A percentile compares a stretch with the other conserved stretches of the same genome.
These are phyloP conservation scores for Talaromyces sp. DNA, from an alignment of 2,329 filamentous ascomycete genomes.

Conservation along the genomic window DNA sequence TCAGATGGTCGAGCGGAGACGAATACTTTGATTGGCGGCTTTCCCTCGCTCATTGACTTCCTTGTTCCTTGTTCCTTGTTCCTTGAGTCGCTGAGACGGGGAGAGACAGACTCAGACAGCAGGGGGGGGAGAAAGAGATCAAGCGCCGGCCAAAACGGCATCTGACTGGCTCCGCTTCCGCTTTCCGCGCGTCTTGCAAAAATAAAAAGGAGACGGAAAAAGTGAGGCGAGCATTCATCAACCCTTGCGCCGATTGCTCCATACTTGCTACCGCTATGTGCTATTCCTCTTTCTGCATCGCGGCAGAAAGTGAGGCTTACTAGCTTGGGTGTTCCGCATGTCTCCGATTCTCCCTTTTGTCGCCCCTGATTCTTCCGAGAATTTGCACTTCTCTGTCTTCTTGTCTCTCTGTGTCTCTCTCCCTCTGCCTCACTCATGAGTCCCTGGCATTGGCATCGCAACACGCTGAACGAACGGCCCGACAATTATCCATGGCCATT, in stretches of 20 bases:
- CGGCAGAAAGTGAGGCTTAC: slow-evolving; percentile 15
- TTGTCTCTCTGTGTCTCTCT: not conserved
- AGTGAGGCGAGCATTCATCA: slow-evolving; percentile 14
- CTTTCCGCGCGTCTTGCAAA: slow-evolving; percentile 14
- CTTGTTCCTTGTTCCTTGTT: not conserved
- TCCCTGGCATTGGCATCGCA: not conserved
- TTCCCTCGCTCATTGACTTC: not conserved
- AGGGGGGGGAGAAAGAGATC: not conserved
- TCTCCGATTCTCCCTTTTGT: slow-evolving; percentile 6
- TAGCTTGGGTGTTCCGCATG: slow-evolving; percentile 9
- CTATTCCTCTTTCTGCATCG: slow-evolving; percentile 9
- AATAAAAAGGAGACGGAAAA: slow-evolving; percentile 1
- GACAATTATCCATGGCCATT: slow-evolving; percentile 6
- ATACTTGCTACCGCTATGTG: not conserved
- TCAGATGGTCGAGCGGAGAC: slow-evolving; percentile 1
- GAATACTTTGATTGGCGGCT: not conserved
- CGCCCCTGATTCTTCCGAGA: slow-evolving; percentile 10
- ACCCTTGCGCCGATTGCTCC: slow-evolving; percentile 4
- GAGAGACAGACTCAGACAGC: no score
- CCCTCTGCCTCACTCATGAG: not conserved
- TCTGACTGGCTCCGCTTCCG: slow-evolving; percentile 15
- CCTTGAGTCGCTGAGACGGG: not conserved
- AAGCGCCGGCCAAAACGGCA: slow-evolving; percentile 9
- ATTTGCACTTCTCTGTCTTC: not conserved
- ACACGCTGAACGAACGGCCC: not conserved